phyloP scores from a whole-genome alignment of 192 early-diverging fungal species.

The Gaertneriomyces semiglobifer region DNA sequence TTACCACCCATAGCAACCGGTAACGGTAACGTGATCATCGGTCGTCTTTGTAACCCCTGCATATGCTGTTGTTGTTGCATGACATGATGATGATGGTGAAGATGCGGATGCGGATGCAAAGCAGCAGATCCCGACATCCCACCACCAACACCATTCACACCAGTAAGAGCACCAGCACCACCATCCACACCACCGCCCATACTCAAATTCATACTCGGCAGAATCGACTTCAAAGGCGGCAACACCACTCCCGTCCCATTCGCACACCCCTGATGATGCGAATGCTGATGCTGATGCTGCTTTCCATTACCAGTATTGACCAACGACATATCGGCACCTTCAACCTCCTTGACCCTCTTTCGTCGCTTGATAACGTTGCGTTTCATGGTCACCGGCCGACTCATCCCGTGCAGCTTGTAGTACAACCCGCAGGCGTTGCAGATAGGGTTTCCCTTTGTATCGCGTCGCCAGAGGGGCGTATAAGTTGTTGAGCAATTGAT shows the following conservation, averaged over 20 bases:
- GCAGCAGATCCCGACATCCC: conserved; percentile 1
- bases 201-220: not conserved
- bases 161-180: no score
- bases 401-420: conserved; percentile 72
- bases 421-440: conserved; percentile 94
- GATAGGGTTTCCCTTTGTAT: conserved; percentile 57
- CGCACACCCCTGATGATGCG: not conserved
- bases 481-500: conserved; percentile 44
- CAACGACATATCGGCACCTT: not conserved
- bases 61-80: no score
- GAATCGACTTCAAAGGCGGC: not conserved
- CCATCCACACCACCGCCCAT: not conserved
- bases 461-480: conserved; percentile 53
- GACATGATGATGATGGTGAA: not conserved
- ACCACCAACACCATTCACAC: not conserved
- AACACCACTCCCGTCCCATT: not conserved
- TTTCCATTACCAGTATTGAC: not conserved
- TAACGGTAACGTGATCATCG: not conserved
- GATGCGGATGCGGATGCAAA: not conserved
- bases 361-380: conserved; percentile 63
- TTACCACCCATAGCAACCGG: not conserved
- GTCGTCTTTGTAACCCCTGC: not conserved
- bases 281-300: not conserved
- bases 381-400: conserved; percentile 72
- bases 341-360: conserved; percentile 17